Conservation (phyloP, 2,329 filamentous ascomycete species). For the Stagonosporopsis cucurbitacearum region DNA sequence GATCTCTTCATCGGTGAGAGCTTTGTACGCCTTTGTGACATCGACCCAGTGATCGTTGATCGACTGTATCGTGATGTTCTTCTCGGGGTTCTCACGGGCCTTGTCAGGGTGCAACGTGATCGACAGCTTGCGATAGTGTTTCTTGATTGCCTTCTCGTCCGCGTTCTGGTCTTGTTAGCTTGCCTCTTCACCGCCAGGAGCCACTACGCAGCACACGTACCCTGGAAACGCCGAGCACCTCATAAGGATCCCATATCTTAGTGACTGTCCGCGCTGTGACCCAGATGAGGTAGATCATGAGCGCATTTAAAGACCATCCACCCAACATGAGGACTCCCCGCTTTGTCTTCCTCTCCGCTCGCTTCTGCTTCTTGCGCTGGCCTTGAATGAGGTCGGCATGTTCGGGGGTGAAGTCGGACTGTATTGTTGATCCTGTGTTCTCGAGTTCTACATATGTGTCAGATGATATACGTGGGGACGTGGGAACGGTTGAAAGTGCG, state of each 20-base stretch:
- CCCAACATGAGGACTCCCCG: constrained; percentile 75
- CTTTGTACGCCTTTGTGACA: constrained; percentile 96
- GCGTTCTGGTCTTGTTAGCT: constrained; percentile 65
- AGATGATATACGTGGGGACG: constrained; percentile 15
- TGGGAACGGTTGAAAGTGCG: constrained; percentile 26
- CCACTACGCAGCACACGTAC: constrained; percentile 54
- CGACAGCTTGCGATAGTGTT: constrained; percentile 85
- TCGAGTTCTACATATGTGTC: constrained; percentile 65
- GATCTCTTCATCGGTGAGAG: constrained; percentile 94
- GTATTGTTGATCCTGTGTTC: constrained; percentile 81
- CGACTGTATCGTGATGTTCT: constrained; percentile 86
- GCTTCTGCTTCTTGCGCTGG: constrained; percentile 84
- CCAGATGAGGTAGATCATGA: constrained; percentile 90
- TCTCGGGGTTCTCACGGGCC: constrained; percentile 77
- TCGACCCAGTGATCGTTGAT: constrained; percentile 92
- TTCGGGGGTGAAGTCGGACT: constrained; percentile 79
- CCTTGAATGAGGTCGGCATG: constrained; percentile 83
- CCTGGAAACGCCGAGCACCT: constrained; percentile 86
- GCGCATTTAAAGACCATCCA: constrained; percentile 84
- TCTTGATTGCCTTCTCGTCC: constrained; percentile 90
- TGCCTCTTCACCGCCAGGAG: constrained; percentile 3
- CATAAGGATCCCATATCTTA: constrained; percentile 96
- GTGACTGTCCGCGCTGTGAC: constrained; percentile 73
- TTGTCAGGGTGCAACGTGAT: constrained; percentile 94
- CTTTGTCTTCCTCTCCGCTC: constrained; percentile 88